Evolutionary conservation across 805 yeast species (phyloP).

Genomic region (Saccharomycopsis sp.): DNA sequence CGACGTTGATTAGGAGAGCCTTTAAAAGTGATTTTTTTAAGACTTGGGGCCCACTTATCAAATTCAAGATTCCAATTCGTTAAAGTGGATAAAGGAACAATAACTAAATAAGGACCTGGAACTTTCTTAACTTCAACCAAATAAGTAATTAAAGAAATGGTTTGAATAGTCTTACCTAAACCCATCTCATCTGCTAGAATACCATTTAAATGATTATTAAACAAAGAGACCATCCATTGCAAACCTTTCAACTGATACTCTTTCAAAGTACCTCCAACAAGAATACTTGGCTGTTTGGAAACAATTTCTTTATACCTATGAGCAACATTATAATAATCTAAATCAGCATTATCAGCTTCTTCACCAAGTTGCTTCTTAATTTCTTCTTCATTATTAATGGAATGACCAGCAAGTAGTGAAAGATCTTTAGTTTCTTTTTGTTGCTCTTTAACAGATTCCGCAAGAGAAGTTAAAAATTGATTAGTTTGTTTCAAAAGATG

Average conservation of each 20-base stretch:
- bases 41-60: constrained; percentile 81
- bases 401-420: constrained; percentile 18
- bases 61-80: constrained; percentile 82
- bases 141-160: constrained; percentile 67
- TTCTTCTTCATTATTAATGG: constrained; percentile 20
- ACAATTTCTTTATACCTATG: constrained; percentile 63
- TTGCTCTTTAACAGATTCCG: constrained; percentile 70
- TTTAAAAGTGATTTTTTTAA: constrained; percentile 62
- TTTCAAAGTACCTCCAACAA: constrained; percentile 70
- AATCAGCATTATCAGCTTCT: constrained; percentile 51
- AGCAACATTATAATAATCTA: constrained; percentile 76
- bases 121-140: constrained; percentile 56
- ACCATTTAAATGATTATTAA: constrained; percentile 89
- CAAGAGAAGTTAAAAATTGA: constrained; percentile 63
- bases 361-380: constrained; percentile 28
- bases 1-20: constrained; percentile 71
- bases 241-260: constrained; percentile 86
- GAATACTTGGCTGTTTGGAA: constrained; percentile 51
- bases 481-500: constrained; percentile 76
- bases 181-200: constrained; percentile 99
- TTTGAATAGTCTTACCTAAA: constrained; percentile 83
- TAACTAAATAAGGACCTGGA: constrained; percentile 63
- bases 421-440: constrained; percentile 42
- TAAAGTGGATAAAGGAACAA: constrained; percentile 75
- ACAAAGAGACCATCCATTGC: constrained; percentile 97